phyloP scores from a whole-genome alignment of 1,284 basidiomycete genomes.

The Irpex sp. region DNA sequence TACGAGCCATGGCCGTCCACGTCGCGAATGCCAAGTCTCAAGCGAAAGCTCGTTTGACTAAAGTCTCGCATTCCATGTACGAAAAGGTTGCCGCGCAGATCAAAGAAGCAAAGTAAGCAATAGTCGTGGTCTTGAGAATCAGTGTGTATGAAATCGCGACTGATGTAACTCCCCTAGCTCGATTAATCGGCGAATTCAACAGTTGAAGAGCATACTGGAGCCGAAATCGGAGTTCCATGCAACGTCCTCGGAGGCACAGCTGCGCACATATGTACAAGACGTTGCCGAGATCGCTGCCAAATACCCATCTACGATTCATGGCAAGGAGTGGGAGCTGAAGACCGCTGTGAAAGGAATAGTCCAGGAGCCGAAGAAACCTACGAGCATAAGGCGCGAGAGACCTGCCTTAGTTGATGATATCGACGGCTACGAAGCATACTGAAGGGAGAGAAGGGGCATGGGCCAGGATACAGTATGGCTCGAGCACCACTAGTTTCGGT shows the following conservation, averaged over 20 bases:
- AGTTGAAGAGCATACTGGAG: conserved; percentile 23
- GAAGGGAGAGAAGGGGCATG: neutral
- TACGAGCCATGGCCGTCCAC: conserved; percentile 44
- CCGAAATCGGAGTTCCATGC: conserved; percentile 28
- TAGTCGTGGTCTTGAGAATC: neutral
- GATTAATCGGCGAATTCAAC: conserved; percentile 19
- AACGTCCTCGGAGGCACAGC: conserved; percentile 23
- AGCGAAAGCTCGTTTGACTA: conserved; percentile 41
- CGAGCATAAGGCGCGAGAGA: neutral
- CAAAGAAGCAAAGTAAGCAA: conserved; percentile 31
- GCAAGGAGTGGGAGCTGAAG: conserved; percentile 30
- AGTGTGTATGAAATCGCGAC: neutral
- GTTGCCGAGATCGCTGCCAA: conserved; percentile 22
- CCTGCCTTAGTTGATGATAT: neutral
- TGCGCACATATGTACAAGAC: conserved; percentile 21
- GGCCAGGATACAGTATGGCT: neutral
- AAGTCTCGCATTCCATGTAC: conserved; percentile 37
- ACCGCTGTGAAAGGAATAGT: conserved; percentile 33
- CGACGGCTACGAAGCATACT: neutral
- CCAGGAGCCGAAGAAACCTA: conserved; percentile 5
- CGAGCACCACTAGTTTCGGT: neutral
- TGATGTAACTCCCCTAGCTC: neutral
- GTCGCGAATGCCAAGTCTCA: conserved; percentile 38
- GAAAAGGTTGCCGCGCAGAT: conserved; percentile 41
- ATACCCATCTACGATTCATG: conserved; percentile 22